Conservation (phyloP, 768 basidiomycete genomes). For the Dacryopinax primogenitus region DNA sequence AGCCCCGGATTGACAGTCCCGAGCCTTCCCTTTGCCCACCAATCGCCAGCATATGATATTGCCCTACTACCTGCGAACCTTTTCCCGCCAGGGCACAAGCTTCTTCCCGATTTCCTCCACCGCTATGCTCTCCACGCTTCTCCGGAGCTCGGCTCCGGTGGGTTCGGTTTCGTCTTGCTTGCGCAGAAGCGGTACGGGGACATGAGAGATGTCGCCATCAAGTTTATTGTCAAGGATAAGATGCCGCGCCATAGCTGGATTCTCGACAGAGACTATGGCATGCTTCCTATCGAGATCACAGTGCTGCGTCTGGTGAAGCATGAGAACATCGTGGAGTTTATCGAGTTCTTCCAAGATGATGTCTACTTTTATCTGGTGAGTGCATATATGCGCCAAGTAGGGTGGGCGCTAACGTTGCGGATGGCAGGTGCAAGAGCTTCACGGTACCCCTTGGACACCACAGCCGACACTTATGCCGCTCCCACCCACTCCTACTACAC, state of each 20-base stretch:
- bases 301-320: constrained; percentile 63
- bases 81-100: constrained; percentile 49
- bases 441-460: constrained; percentile 71
- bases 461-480: neutral
- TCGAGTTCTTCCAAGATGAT: constrained; percentile 73
- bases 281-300: constrained; percentile 67
- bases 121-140: constrained; percentile 48
- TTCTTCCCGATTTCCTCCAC: constrained; percentile 48
- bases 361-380: constrained; percentile 78
- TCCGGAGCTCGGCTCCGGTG: constrained; percentile 68
- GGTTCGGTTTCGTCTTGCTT: constrained; percentile 91
- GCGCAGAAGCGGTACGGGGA: constrained; percentile 46
- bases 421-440: constrained; percentile 73
- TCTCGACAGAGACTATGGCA: constrained; percentile 44
- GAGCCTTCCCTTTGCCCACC: neutral
- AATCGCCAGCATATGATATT: neutral
- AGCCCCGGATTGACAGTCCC: neutral
- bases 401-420: constrained; percentile 10
- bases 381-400: constrained; percentile 14
- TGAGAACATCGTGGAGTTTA: constrained; percentile 66
- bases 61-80: constrained; percentile 19
- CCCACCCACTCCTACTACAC: constrained; percentile 9
- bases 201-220: constrained; percentile 71
- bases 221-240: constrained; percentile 78
- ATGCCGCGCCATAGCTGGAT: constrained; percentile 43